Evolutionary conservation across 441 rosid species (phyloP), one percentile per base, ranked within the genome.

Genomic region (Mallotus repandus): DNA sequence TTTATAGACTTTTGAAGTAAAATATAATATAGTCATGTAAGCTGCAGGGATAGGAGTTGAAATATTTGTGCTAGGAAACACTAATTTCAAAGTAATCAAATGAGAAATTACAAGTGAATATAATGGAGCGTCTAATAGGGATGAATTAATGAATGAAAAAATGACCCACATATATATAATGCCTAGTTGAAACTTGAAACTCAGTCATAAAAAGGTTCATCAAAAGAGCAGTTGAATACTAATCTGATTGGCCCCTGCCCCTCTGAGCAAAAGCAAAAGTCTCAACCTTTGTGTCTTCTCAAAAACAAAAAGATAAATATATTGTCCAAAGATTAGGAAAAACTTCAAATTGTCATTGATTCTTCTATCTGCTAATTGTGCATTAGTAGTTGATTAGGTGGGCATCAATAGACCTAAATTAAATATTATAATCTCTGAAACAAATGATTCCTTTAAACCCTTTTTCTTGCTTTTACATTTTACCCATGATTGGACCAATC

Each of bases 91-190:
- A 3, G 41, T 35, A 35, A 35, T 35, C 41, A 35, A 35, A 35
- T 35, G 41, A 35, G 41, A 35, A 48, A 71, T 38, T 9, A 49
- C 76, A 68, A 76, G 72, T 68, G 79, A 72, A 64, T 4, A 38
- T n/a, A 50, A 55, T 59, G 66, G 74, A 63, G 78, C 77, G 69
- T 68, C 49, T 46, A 43, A 55, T 57, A 7, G 21, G 64, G 46
- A 43, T 5, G 46, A 43, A 9, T 38, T 38, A 8, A 45, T 1
- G 13, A 45, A 45, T 1, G 7, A 7, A n/a, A 63, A 62, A 32
- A 35, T 57, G 80, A 70, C 80, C 80, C 82, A 71, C 76, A 14
- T 25, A 32, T 53, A 67, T 53, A 67, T 62, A 45, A 41, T 74
- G 71, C 76, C 73, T 6, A 9, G 64, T 77, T 73, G 80, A 72